phyloP scores from a whole-genome alignment of 2,329 filamentous ascomycete species.

The Daldinia sp. region DNA sequence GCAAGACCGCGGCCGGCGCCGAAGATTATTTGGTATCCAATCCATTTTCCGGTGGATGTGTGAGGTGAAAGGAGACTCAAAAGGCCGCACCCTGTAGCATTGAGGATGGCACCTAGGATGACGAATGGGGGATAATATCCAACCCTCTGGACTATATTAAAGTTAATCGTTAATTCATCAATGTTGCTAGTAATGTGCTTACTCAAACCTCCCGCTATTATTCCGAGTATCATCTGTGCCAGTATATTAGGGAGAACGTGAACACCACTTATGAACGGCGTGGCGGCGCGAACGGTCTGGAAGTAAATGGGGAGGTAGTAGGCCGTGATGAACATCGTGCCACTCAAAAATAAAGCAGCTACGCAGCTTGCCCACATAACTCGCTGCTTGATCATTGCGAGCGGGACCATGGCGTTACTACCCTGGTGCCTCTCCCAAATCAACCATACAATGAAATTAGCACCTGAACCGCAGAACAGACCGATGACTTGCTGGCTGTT shows the following conservation, averaged over 20 bases:
- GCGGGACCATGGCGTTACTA: slow-evolving; percentile 61
- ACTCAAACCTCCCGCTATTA: slow-evolving; percentile 5
- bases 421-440: slow-evolving; percentile 56
- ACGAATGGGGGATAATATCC: slow-evolving; percentile 12
- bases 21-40: slow-evolving; percentile 28
- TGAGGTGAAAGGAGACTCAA: slow-evolving; percentile 16
- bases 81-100: slow-evolving; percentile 25
- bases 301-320: slow-evolving; percentile 50
- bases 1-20: slow-evolving; percentile 25
- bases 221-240: slow-evolving; percentile 50
- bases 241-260: slow-evolving; percentile 36
- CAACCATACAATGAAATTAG: slow-evolving; percentile 49
- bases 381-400: slow-evolving; percentile 52
- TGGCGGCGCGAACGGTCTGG: slow-evolving; percentile 37
- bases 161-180: not conserved
- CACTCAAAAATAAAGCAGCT: slow-evolving; percentile 39
- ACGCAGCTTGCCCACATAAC: slow-evolving; percentile 28
- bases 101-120: slow-evolving; percentile 13
- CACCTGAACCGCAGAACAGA: slow-evolving; percentile 54
- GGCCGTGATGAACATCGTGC: slow-evolving; percentile 55
- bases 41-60: slow-evolving; percentile 9
- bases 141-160: not conserved
- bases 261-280: slow-evolving; percentile 40
- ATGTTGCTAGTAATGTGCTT: not conserved
- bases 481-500: slow-evolving; percentile 54